Conservation (phyloP, 1,284 basidiomycete genomes). For the Malassezia restricta region DNA sequence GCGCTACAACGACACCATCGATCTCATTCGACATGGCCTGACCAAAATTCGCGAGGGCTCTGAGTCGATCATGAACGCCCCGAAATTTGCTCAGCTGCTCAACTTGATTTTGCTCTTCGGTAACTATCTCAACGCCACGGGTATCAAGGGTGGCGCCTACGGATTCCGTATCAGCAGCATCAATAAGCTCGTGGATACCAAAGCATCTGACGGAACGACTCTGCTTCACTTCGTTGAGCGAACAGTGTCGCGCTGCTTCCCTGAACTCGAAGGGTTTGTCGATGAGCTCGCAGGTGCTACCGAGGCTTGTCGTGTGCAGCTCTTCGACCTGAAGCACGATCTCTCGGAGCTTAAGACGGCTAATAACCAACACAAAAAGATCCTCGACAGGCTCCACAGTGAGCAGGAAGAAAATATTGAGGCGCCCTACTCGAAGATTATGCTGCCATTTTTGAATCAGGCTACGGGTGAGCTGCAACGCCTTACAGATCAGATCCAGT, state of each 20-base stretch:
- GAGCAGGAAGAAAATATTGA: conserved; percentile 36
- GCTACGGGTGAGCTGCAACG: conserved; percentile 27
- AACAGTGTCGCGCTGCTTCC: conserved; percentile 76
- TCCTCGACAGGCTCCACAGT: conserved; percentile 39
- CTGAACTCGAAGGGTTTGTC: conserved; percentile 72
- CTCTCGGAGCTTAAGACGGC: conserved; percentile 45
- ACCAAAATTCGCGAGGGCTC: conserved; percentile 31
- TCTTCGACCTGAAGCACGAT: conserved; percentile 40
- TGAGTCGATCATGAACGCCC: conserved; percentile 38
- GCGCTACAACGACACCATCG: conserved; percentile 39
- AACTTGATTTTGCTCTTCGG: conserved; percentile 71
- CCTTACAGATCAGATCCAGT: conserved; percentile 39
- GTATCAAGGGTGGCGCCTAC: conserved; percentile 90
- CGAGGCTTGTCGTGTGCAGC: conserved; percentile 65
- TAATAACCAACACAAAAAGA: conserved; percentile 38
- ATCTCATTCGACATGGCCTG: conserved; percentile 27
- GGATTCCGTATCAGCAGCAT: conserved; percentile 95
- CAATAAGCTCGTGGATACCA: conserved; percentile 96
- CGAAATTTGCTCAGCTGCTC: conserved; percentile 33
- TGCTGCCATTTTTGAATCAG: conserved; percentile 43
- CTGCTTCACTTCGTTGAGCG: conserved; percentile 87
- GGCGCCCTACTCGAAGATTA: conserved; percentile 43
- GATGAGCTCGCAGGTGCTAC: conserved; percentile 79
- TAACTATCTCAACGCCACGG: conserved; percentile 95
- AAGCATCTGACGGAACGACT: conserved; percentile 71